A percentile compares a stretch with the other conserved stretches of the same genome.
Conservation (phyloP, 352 stramenopile genomes). For the Phytophthora litchii region DNA sequence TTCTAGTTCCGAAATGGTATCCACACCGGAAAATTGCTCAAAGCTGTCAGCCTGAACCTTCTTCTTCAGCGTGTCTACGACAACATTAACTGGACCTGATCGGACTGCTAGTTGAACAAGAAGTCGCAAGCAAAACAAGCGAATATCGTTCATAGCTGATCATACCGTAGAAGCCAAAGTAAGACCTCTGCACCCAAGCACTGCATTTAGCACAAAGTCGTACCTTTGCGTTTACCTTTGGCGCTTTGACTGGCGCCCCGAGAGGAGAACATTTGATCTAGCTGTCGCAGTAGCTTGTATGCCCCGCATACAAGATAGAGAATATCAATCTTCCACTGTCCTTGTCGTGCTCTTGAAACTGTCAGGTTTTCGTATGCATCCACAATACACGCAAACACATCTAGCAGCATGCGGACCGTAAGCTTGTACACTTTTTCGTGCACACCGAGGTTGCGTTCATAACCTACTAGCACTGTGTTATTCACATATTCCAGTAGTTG, state of each 20-base stretch:
- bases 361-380: slow-evolving; percentile 55
- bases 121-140: slow-evolving; percentile 53
- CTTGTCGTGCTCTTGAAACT: slow-evolving; percentile 45
- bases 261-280: slow-evolving; percentile 61
- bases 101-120: slow-evolving; percentile 57
- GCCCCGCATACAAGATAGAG: slow-evolving; percentile 70
- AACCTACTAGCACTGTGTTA: slow-evolving; percentile 45
- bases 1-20: slow-evolving; percentile 59
- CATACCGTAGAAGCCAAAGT: not conserved
- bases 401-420: slow-evolving; percentile 52
- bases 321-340: slow-evolving; percentile 79
- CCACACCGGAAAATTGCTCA: slow-evolving; percentile 38
- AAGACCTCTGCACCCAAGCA: not conserved
- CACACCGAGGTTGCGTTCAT: slow-evolving; percentile 58
- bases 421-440: slow-evolving; percentile 73
- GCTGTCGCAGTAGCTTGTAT: slow-evolving; percentile 50
- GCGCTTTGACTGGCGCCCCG: slow-evolving; percentile 22
- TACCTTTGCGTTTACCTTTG: slow-evolving; percentile 46
- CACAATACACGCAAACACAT: slow-evolving; percentile 48
- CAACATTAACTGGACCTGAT: slow-evolving; percentile 34
- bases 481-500: slow-evolving; percentile 50
- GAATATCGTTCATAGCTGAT: slow-evolving; percentile 53
- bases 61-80: slow-evolving; percentile 43
- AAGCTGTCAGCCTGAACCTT: slow-evolving; percentile 40
- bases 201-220: not conserved